Evolutionary conservation across 2,329 filamentous ascomycete genomes (phyloP).

Genomic region (Setomelanomma holmii): DNA sequence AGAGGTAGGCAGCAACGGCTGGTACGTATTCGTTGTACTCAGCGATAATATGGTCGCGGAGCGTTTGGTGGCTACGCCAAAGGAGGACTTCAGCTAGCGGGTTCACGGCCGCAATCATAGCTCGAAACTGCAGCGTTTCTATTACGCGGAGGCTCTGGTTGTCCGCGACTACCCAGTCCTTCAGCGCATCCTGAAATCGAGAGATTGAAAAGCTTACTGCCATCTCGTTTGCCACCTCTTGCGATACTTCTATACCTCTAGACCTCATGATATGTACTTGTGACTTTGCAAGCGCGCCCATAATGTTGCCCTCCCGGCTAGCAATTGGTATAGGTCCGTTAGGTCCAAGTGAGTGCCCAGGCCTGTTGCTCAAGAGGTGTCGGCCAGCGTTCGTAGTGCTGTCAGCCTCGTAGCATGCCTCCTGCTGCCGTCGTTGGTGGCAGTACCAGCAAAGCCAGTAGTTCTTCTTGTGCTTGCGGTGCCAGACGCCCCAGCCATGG

Average conservation of each 20-base stretch:
- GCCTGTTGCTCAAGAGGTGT: not conserved
- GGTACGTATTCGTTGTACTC: slow-evolving; percentile 12
- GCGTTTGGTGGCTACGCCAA: slow-evolving; percentile 21
- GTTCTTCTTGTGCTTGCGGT: slow-evolving; percentile 7
- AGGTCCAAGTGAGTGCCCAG: slow-evolving; percentile 2
- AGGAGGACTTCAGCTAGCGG: slow-evolving; percentile 5
- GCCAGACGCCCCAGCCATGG: slow-evolving; percentile 9
- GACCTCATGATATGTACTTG: slow-evolving; percentile 10
- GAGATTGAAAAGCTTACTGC: slow-evolving; percentile 6
- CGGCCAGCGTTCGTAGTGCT: no score
- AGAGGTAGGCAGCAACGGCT: slow-evolving; percentile 5
- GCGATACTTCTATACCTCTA: slow-evolving; percentile 7
- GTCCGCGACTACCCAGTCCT: slow-evolving; percentile 2
- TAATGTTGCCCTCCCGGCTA: slow-evolving; percentile 9
- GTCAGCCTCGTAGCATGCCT: slow-evolving; percentile 1
- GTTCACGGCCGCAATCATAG: slow-evolving; percentile 5
- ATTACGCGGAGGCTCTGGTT: slow-evolving; percentile 2
- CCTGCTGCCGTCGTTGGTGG: not conserved
- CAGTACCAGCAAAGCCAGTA: slow-evolving; percentile 9
- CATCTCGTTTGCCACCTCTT: slow-evolving; percentile 8
- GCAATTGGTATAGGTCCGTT: slow-evolving; percentile 9
- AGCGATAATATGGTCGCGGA: slow-evolving; percentile 5
- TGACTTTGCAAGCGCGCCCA: slow-evolving; percentile 9
- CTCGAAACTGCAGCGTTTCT: slow-evolving; percentile 1
- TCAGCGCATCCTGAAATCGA: slow-evolving; percentile 1